A percentile compares a stretch with the other conserved stretches of the same genome.
These are phyloP conservation scores for Taphrina flavorubra DNA, from an alignment of 1,139 yeast species.

Conservation along the genomic window DNA sequence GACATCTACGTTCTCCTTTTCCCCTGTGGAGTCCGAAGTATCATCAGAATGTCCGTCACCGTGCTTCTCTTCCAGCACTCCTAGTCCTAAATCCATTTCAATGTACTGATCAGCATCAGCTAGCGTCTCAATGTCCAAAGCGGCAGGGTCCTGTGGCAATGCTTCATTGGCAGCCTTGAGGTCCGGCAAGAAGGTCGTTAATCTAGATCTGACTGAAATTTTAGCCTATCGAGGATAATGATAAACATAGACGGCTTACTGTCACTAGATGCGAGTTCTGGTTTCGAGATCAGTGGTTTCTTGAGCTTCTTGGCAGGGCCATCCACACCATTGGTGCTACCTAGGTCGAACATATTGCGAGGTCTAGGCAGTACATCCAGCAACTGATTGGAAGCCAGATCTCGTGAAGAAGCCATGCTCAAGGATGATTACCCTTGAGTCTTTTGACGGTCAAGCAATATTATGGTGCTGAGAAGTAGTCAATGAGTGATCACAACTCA, in stretches of 20 bases:
- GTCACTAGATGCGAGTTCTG: not conserved
- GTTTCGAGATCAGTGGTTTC: conserved; percentile 20
- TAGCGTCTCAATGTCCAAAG: conserved; percentile 25
- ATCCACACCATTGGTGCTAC: not conserved
- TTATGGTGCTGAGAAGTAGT: too few relatives aligned
- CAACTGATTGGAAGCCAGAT: not conserved
- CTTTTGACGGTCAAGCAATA: too few relatives aligned
- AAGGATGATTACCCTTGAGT: too few relatives aligned
- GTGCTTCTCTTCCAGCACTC: conserved; percentile 37
- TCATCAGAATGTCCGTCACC: not conserved
- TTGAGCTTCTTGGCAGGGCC: not conserved
- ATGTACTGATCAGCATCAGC: conserved; percentile 32
- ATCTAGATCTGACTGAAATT: conserved; percentile 11
- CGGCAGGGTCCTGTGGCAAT: conserved; percentile 14
- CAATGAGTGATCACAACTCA: too few relatives aligned
- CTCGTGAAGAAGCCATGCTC: too few relatives aligned
- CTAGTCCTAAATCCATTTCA: conserved; percentile 40
- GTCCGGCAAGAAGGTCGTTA: conserved; percentile 25
- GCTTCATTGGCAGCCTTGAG: conserved; percentile 41
- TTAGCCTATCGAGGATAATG: not conserved
- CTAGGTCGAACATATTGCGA: conserved; percentile 4
- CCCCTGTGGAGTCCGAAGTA: conserved; percentile 3
- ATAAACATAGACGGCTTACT: not conserved
- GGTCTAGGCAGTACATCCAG: not conserved
- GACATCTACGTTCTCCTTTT: not conserved